Base-by-base conservation (phyloP, 352 stramenopile genomes). In the Phytopythium aichiense region DNA sequence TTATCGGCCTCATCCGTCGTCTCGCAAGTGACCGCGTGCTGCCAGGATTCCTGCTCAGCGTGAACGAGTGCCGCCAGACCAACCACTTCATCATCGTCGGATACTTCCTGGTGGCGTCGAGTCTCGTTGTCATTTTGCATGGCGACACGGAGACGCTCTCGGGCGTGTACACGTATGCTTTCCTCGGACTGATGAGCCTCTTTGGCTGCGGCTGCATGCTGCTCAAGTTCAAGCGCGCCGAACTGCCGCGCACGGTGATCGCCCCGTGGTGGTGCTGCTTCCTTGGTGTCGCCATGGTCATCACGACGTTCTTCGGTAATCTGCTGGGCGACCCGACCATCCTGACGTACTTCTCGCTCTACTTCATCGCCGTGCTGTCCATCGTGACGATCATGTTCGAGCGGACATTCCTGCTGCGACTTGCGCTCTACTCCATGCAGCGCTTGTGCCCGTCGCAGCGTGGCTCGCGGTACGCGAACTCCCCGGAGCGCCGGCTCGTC, bases 111-210 rank as follows among this genome's bases (percentile, higher is more conserved):
- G 79, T 97, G 37, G 77, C 82, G 15, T 92, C 92, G 20, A 96
- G 87, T 48, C 77, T 97, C 59, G 89, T 97, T 63, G 51, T 97
- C 33, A 88, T 97, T 51, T 78, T 98, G 51, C 76, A 97, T 53
- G 91, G 91, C 38, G 87, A 98, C 69, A 94, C 96, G 8, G 91
- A 83, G 65, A 96, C 89, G 31, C 80, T 98, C 15, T 94, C 86
- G 55, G 92, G 93, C 28, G 94, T 98, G 28, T 98, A 98, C 79
- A 98, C 89, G 51, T 97, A 97, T 72, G 89, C 93, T n/a, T 98
- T 98, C 76, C 70, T 98, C 25, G 88, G 87, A 0, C 88, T 98
- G 45, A 98, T 98, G 92, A 96, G 79, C 52, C 87, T 98, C 54
- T 98, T 98, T 58, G 91, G 90, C 52, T 83, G 79, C 46, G 93